These are phyloP conservation scores for Arachnopeziza araneosa DNA, from an alignment of 2,329 filamentous ascomycete genomes.

Conservation along the genomic window DNA sequence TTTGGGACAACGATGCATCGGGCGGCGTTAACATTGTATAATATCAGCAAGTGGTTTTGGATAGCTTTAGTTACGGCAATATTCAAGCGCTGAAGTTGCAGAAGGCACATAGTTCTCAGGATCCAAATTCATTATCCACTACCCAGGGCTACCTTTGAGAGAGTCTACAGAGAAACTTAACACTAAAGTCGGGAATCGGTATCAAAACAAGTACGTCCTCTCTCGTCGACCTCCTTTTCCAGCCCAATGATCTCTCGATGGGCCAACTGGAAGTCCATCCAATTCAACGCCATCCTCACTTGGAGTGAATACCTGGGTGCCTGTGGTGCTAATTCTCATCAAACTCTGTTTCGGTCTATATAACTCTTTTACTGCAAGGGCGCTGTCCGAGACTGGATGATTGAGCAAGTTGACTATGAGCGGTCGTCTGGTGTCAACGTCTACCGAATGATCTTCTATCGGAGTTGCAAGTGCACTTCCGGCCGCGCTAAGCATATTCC, in stretches of 20 bases:
- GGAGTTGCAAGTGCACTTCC: constrained; percentile 16
- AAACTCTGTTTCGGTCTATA: constrained; percentile 7
- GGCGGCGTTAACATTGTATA: constrained; percentile 13
- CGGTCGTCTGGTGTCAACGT: not conserved
- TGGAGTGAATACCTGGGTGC: constrained; percentile 27
- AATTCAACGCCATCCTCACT: constrained; percentile 25
- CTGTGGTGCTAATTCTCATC: constrained; percentile 24
- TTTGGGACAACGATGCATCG: constrained; percentile 10
- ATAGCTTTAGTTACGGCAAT: constrained; percentile 4
- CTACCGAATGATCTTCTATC: not conserved
- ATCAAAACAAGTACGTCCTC: constrained; percentile 22
- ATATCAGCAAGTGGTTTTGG: constrained; percentile 1
- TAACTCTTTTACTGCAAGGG: not conserved
- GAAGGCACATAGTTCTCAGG: not conserved
- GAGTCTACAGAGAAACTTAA: not conserved
- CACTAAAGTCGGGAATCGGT: not conserved
- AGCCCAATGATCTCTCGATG: constrained; percentile 19
- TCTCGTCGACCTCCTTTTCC: constrained; percentile 17
- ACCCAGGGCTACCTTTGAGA: not conserved
- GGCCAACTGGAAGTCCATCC: constrained; percentile 26
- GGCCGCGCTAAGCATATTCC: constrained; percentile 11
- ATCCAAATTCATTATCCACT: constrained; percentile 8
- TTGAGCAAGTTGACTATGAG: not conserved
- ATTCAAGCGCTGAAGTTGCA: not conserved
- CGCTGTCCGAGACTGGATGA: not conserved